Percentiles rank a stretch among this genome's conserved stretches.
Evolutionary conservation across 169 alveolate genomes (phyloP).

Genomic region (Plasmodium knowlesi): DNA sequence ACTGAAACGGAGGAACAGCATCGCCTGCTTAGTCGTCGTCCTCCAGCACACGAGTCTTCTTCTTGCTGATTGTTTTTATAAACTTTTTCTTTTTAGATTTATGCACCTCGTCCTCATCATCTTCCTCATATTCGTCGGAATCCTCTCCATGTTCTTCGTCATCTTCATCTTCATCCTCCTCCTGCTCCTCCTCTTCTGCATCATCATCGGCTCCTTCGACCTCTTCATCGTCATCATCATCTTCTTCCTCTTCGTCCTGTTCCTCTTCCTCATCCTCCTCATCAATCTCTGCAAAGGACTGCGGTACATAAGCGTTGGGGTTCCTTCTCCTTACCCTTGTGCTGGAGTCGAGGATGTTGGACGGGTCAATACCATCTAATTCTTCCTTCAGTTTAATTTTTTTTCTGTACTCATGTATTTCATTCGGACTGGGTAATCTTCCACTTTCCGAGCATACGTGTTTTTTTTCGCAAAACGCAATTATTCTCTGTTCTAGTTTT

Average conservation of each 20-base stretch:
- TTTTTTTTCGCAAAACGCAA: slow-evolving; percentile 54
- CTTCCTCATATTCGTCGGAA: not conserved
- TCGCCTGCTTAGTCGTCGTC: not conserved
- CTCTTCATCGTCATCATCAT: slow-evolving; percentile 4
- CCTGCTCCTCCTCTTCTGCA: not conserved
- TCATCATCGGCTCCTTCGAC: not conserved
- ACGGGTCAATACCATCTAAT: slow-evolving; percentile 72
- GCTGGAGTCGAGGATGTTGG: slow-evolving; percentile 56
- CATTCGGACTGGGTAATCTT: slow-evolving; percentile 53
- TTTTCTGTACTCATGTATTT: slow-evolving; percentile 63
- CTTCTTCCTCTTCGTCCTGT: slow-evolving; percentile 6
- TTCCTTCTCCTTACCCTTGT: slow-evolving; percentile 70
- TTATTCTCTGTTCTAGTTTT: slow-evolving; percentile 50
- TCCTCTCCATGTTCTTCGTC: not conserved
- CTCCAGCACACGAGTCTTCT: not conserved
- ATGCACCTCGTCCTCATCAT: not conserved
- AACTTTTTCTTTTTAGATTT: not conserved
- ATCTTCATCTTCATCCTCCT: not conserved
- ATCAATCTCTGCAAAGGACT: slow-evolving; percentile 13
- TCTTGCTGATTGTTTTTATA: slow-evolving; percentile 17
- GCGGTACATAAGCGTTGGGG: slow-evolving; percentile 15
- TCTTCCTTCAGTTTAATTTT: slow-evolving; percentile 54
- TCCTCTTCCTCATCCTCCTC: slow-evolving; percentile 55
- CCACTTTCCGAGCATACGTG: slow-evolving; percentile 43
- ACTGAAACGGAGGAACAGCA: not conserved